A percentile compares a stretch with the other conserved stretches of the same genome.
Evolutionary conservation across 192 early-diverging fungal species (phyloP).

Genomic region (Mortierella hygrophila): DNA sequence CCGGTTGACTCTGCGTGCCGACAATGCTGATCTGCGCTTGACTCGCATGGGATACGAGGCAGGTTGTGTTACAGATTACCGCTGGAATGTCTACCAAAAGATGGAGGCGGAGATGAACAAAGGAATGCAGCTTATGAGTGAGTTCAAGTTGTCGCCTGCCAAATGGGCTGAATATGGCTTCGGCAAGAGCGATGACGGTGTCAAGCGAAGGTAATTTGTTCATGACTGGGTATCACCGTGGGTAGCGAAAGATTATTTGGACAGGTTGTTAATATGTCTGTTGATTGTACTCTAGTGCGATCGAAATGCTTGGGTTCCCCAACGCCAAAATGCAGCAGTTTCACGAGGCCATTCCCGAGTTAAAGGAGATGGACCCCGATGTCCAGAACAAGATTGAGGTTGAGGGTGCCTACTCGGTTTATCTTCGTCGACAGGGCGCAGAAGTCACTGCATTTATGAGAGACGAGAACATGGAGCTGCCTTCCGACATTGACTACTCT

Average conservation of each 20-base stretch:
- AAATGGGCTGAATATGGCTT: constrained; percentile 66
- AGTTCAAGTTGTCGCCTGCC: constrained; percentile 62
- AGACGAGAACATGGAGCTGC: constrained; percentile 75
- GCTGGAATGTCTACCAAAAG: constrained; percentile 60
- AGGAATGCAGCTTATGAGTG: constrained; percentile 64
- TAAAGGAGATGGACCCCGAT: constrained; percentile 62
- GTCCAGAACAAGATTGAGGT: constrained; percentile 69
- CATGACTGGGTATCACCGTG: neutral
- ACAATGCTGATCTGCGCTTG: constrained; percentile 84
- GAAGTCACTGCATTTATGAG: constrained; percentile 74
- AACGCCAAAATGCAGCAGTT: constrained; percentile 62
- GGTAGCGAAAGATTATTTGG: neutral
- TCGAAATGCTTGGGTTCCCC: constrained; percentile 63
- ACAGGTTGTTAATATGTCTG: neutral
- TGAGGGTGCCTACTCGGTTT: constrained; percentile 76
- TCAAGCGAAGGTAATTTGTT: constrained; percentile 53
- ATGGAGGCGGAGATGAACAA: constrained; percentile 61
- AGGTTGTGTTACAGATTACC: constrained; percentile 62
- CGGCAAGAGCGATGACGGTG: constrained; percentile 53
- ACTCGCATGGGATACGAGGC: constrained; percentile 76
- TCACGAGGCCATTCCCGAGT: constrained; percentile 65
- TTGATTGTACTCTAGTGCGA: constrained; percentile 50
- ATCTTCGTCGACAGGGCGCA: constrained; percentile 70
- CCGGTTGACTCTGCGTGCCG: constrained; percentile 78
- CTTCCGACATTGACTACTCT: constrained; percentile 74